Percentiles rank a stretch among this genome's conserved stretches.
These are phyloP conservation scores for Juglanconis juglandina DNA, from an alignment of 2,329 filamentous ascomycete species.

Conservation along the genomic window DNA sequence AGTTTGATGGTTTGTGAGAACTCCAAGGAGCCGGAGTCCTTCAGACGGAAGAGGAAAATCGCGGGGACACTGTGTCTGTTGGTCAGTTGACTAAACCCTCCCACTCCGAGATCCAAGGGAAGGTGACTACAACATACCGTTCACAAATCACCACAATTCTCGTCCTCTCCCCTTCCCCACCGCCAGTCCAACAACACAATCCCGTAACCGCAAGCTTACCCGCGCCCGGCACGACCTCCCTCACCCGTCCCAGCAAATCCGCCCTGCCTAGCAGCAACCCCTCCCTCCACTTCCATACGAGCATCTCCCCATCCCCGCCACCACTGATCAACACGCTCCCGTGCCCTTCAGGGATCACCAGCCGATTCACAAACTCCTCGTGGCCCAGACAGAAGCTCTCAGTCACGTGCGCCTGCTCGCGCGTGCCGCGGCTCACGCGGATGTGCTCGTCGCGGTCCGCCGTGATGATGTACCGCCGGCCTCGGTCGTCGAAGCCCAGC, in stretches of 20 bases:
- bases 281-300: conserved; percentile 77
- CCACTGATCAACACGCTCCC: conserved; percentile 71
- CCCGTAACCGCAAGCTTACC: conserved; percentile 47
- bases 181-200: conserved; percentile 32
- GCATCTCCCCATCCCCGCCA: conserved; percentile 76
- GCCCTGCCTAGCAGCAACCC: conserved; percentile 52
- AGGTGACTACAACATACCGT: conserved; percentile 35
- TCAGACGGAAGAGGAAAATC: conserved; percentile 63
- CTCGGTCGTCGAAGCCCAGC: conserved; percentile 44
- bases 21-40: conserved; percentile 44
- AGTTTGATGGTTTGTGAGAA: conserved; percentile 51
- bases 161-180: conserved; percentile 15
- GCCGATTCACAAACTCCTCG: conserved; percentile 73
- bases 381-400: conserved; percentile 89
- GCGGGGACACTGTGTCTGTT: conserved; percentile 47
- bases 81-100: conserved; percentile 19
- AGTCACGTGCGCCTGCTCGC: conserved; percentile 79
- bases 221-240: conserved; percentile 32
- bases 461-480: conserved; percentile 50
- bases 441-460: conserved; percentile 69
- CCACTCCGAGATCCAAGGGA: conserved; percentile 4
- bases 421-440: conserved; percentile 72
- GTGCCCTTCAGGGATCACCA: conserved; percentile 61
- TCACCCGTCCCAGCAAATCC: conserved; percentile 46
- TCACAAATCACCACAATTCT: conserved; percentile 42